A percentile compares a stretch with the other conserved stretches of the same genome.
phyloP scores from a whole-genome alignment of 192 early-diverging fungal species.

The Coemansia sp. region DNA sequence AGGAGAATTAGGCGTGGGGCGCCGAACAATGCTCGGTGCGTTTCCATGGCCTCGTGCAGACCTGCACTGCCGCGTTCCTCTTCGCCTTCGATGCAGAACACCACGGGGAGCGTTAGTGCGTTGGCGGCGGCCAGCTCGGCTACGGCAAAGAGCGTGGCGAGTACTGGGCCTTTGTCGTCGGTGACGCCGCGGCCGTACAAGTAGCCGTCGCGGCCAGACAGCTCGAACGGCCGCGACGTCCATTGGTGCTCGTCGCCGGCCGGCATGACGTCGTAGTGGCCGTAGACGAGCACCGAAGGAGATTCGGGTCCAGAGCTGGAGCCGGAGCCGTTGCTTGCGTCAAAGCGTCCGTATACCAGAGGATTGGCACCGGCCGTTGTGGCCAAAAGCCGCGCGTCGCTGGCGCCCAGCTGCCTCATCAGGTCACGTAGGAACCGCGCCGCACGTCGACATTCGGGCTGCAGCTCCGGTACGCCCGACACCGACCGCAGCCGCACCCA shows the following conservation, averaged over 20 bases:
- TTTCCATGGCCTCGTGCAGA: conserved; percentile 62
- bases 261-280: conserved; percentile 82
- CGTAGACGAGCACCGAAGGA: conserved; percentile 71
- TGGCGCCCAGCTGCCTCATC: conserved; percentile 68
- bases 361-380: conserved; percentile 66
- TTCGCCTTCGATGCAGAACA: conserved; percentile 79
- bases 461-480: conserved; percentile 65
- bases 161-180: conserved; percentile 82
- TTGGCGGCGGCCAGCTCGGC: conserved; percentile 66
- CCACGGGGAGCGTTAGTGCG: conserved; percentile 62
- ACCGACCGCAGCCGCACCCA: conserved; percentile 73
- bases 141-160: conserved; percentile 72
- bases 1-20: conserved; percentile 42
- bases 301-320: conserved; percentile 4
- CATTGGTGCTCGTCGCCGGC: conserved; percentile 67
- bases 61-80: conserved; percentile 77
- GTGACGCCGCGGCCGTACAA: conserved; percentile 76
- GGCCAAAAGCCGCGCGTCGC: conserved; percentile 60
- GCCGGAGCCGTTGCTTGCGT: conserved; percentile 17
- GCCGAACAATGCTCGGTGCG: conserved; percentile 31
- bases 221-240: conserved; percentile 65
- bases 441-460: conserved; percentile 71
- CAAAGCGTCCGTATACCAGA: conserved; percentile 68
- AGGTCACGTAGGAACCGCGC: conserved; percentile 73
- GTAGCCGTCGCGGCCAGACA: conserved; percentile 70